Evolutionary conservation across 1,139 yeast genomes (phyloP).

Genomic region (Saccharomyces hybrid): DNA sequence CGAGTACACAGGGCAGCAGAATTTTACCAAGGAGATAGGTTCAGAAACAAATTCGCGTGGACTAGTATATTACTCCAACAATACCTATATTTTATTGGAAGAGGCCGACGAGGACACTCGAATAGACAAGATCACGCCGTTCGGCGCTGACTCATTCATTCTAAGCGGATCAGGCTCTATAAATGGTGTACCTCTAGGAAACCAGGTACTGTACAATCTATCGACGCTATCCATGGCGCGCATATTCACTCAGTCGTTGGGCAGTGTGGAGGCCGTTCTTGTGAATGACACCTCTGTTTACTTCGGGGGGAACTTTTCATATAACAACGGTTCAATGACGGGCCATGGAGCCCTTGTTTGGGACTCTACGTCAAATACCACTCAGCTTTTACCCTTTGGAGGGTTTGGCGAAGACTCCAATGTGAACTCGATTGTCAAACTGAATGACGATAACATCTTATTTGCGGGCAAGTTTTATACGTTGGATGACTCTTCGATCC

Average conservation of each 20-base stretch:
- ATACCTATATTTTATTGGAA: constrained; percentile 22
- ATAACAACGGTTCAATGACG: constrained; percentile 29
- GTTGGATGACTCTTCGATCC: constrained; percentile 48
- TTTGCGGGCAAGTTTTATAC: constrained; percentile 74
- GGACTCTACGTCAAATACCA: constrained; percentile 40
- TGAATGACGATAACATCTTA: constrained; percentile 45
- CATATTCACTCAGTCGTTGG: constrained; percentile 35
- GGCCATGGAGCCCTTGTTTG: constrained; percentile 63
- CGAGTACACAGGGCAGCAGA: constrained; percentile 45
- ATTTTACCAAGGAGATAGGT: constrained; percentile 30
- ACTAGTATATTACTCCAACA: constrained; percentile 27
- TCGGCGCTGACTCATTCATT: constrained; percentile 33
- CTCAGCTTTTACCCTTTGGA: constrained; percentile 54
- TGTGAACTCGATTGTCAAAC: constrained; percentile 57
- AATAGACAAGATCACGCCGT: constrained; percentile 26
- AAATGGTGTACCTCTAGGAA: constrained; percentile 35
- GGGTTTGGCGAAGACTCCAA: constrained; percentile 63
- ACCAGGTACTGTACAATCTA: constrained; percentile 51
- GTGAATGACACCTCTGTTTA: constrained; percentile 48
- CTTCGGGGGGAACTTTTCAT: constrained; percentile 72
- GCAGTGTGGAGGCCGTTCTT: constrained; percentile 47
- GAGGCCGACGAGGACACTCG: constrained; percentile 21
- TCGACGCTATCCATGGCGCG: constrained; percentile 38
- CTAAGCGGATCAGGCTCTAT: constrained; percentile 39
- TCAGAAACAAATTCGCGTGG: constrained; percentile 14